These are phyloP conservation scores for Dothistroma pini DNA, from an alignment of 2,329 filamentous ascomycete species.

Conservation along the genomic window DNA sequence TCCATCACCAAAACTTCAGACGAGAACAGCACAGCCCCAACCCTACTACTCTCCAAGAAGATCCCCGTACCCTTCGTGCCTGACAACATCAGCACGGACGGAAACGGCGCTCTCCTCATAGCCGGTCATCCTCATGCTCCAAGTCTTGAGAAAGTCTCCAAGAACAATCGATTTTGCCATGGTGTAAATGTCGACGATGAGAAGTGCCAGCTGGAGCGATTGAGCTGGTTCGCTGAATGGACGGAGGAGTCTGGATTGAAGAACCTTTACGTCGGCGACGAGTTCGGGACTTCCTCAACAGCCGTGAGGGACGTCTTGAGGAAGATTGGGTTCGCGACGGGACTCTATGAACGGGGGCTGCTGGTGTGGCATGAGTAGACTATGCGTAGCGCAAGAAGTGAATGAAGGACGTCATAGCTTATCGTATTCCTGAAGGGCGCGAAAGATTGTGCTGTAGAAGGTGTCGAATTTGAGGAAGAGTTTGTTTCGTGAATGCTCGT, in stretches of 20 bases:
- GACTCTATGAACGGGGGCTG: conserved; percentile 42
- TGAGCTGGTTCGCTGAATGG: conserved; percentile 40
- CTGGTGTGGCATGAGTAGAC: conserved; percentile 33
- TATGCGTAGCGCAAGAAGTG: too few species aligned
- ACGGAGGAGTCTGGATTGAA: conserved; percentile 33
- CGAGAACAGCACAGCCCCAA: conserved; percentile 4
- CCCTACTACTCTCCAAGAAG: conserved; percentile 13
- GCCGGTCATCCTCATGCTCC: conserved; percentile 42
- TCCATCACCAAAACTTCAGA: conserved; percentile 11
- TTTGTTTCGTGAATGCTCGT: too few species aligned
- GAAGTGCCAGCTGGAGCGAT: conserved; percentile 23
- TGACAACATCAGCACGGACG: conserved; percentile 42
- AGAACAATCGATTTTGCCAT: conserved; percentile 25
- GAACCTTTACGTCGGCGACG: conserved; percentile 38
- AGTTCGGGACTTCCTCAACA: conserved; percentile 37
- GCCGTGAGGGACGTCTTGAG: conserved; percentile 38
- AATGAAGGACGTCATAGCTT: too few species aligned
- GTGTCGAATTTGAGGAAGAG: too few species aligned
- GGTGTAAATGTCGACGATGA: conserved; percentile 21
- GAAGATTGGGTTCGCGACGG: conserved; percentile 37
- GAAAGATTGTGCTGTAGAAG: too few species aligned
- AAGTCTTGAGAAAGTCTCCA: conserved; percentile 26
- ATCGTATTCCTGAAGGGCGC: too few species aligned
- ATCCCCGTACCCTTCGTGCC: conserved; percentile 33
- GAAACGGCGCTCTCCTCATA: conserved; percentile 38